A percentile compares a stretch with the other conserved stretches of the same genome.
phyloP scores from a whole-genome alignment of 1,139 yeast species.

The Ogataea hybrid region DNA sequence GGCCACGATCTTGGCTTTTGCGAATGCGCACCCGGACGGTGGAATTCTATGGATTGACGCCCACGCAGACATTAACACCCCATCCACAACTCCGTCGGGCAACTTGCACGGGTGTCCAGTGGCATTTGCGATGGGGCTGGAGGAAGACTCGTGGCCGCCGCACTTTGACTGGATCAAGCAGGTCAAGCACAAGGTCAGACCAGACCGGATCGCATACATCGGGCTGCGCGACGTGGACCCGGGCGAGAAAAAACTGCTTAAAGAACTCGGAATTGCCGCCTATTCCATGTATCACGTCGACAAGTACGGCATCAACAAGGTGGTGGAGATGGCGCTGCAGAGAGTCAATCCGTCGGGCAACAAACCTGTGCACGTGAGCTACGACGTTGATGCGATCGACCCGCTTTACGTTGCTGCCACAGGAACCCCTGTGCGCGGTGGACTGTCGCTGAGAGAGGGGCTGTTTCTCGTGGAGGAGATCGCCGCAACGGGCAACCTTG shows the following conservation, averaged over 20 bases:
- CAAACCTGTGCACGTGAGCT: constrained; percentile 82
- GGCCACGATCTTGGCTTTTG: constrained; percentile 86
- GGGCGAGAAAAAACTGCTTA: constrained; percentile 75
- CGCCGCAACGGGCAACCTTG: constrained; percentile 83
- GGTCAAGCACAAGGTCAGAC: constrained; percentile 53
- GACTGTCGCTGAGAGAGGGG: constrained; percentile 91
- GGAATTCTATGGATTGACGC: constrained; percentile 97
- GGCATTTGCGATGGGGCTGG: constrained; percentile 81
- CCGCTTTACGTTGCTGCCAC: constrained; percentile 95
- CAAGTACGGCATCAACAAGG: constrained; percentile 88
- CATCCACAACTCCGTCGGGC: constrained; percentile 83
- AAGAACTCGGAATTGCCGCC: constrained; percentile 73
- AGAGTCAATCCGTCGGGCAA: constrained; percentile 72
- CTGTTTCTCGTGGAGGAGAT: constrained; percentile 88
- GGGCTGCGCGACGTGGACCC: constrained; percentile 93
- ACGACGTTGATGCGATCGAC: constrained; percentile 96
- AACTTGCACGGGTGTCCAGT: constrained; percentile 97
- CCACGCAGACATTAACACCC: constrained; percentile 94
- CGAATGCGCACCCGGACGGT: constrained; percentile 78
- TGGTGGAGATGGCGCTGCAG: constrained; percentile 87
- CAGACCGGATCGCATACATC: constrained; percentile 81
- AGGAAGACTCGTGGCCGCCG: constrained; percentile 61
- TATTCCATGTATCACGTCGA: constrained; percentile 96
- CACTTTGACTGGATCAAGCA: constrained; percentile 67
- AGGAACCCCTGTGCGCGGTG: constrained; percentile 97